Evolutionary conservation across 2,329 filamentous ascomycete genomes (phyloP).

Genomic region (Aureobasidium musti): DNA sequence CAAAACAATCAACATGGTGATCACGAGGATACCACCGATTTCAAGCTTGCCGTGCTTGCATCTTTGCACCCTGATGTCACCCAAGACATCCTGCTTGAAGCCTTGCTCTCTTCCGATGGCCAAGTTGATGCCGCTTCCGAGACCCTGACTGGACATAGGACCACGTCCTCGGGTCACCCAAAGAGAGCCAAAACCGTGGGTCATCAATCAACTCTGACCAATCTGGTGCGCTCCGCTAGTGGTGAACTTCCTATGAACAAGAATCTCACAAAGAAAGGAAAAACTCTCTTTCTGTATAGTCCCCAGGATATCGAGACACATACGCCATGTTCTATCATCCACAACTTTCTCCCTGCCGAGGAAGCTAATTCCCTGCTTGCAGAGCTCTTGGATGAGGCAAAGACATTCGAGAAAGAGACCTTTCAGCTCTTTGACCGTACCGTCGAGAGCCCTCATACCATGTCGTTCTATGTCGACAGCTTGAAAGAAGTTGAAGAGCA

Average conservation of each 20-base stretch:
- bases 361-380: constrained; percentile 72
- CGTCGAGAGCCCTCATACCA: constrained; percentile 81
- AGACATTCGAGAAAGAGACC: constrained; percentile 67
- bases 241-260: constrained; percentile 25
- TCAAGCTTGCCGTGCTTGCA: constrained; percentile 80
- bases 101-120: constrained; percentile 75
- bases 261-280: constrained; percentile 70
- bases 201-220: constrained; percentile 48
- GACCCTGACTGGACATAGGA: constrained; percentile 49
- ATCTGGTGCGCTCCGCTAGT: constrained; percentile 15
- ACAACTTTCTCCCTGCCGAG: constrained; percentile 77
- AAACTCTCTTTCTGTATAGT: constrained; percentile 80
- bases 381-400: constrained; percentile 74
- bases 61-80: constrained; percentile 70
- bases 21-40: constrained; percentile 80
- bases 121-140: constrained; percentile 67
- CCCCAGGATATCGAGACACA: constrained; percentile 77
- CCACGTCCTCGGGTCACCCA: constrained; percentile 18
- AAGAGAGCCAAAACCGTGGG: constrained; percentile 38
- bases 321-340: constrained; percentile 88
- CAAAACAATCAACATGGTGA: constrained; percentile 33
- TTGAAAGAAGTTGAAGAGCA: constrained; percentile 68
- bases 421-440: constrained; percentile 90
- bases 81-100: constrained; percentile 71
- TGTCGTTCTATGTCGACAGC: constrained; percentile 78